Evolutionary conservation across 768 basidiomycete genomes (phyloP).

Genomic region (Xerocomus spinulosus): DNA sequence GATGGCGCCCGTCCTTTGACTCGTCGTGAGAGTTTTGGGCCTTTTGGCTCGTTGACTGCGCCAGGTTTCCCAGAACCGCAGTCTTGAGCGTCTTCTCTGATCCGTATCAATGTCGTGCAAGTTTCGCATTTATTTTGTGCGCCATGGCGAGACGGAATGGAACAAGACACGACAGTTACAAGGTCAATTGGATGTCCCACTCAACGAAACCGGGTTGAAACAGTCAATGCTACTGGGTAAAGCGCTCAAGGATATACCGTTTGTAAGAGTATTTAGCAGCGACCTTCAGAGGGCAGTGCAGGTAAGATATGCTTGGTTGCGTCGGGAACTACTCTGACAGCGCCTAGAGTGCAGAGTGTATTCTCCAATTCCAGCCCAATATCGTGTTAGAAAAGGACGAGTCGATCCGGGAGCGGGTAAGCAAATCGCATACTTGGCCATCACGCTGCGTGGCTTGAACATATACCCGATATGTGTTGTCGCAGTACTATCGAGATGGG

Average conservation of each 20-base stretch:
- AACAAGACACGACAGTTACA: constrained; percentile 60
- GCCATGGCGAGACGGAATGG: constrained; percentile 71
- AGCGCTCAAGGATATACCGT: constrained; percentile 47
- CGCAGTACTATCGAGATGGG: background rate
- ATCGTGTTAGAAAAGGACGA: background rate
- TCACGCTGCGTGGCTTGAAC: background rate
- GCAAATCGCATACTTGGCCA: background rate
- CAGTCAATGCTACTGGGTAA: constrained; percentile 45
- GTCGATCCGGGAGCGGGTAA: background rate
- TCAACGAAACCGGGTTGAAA: constrained; percentile 56
- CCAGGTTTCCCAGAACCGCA: background rate
- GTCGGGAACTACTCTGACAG: background rate
- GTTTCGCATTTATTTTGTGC: constrained; percentile 54
- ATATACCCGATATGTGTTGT: background rate
- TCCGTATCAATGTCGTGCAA: constrained; percentile 19
- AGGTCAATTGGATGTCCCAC: constrained; percentile 61
- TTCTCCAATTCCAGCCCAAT: background rate
- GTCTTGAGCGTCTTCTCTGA: background rate
- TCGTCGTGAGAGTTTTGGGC: background rate
- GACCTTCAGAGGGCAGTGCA: constrained; percentile 60
- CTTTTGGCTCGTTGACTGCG: too few species aligned
- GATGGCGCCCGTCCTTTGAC: background rate
- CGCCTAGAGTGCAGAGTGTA: background rate
- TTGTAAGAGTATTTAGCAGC: constrained; percentile 56
- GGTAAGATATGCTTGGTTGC: constrained; percentile 33